Evolutionary conservation across 78 protist species (phyloP).

Genomic region (Anaeramoeba flamelloides): DNA sequence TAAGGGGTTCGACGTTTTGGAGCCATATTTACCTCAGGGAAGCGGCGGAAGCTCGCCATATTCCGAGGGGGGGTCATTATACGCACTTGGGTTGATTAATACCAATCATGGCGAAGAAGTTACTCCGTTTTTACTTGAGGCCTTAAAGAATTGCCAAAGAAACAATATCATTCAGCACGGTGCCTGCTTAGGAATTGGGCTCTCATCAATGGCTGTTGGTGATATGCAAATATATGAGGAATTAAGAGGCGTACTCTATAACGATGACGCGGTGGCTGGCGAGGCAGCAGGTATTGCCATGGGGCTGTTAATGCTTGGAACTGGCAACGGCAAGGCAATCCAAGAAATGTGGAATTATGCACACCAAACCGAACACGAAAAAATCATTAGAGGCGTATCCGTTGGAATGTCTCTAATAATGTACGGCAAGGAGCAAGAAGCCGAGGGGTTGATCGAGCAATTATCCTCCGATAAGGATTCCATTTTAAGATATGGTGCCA

Average conservation of each 20-base stretch:
- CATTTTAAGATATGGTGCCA: slow-evolving; percentile 66
- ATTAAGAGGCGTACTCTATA: slow-evolving; percentile 31
- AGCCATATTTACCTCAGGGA: slow-evolving; percentile 56
- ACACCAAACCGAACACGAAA: slow-evolving; percentile 92
- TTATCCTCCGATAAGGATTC: slow-evolving; percentile 56
- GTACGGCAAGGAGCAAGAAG: slow-evolving; percentile 66
- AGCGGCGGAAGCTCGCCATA: slow-evolving; percentile 9
- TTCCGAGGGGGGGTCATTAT: slow-evolving; percentile 85
- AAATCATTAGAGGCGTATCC: slow-evolving; percentile 74
- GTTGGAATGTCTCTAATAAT: slow-evolving; percentile 62
- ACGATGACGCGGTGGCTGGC: slow-evolving; percentile 77
- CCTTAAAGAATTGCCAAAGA: background rate
- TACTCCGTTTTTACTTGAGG: slow-evolving; percentile 28
- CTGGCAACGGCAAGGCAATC: slow-evolving; percentile 38
- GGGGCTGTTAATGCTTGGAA: slow-evolving; percentile 85
- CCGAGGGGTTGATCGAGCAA: slow-evolving; percentile 30
- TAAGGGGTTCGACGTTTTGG: slow-evolving; percentile 32
- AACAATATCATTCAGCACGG: slow-evolving; percentile 79
- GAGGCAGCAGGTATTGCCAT: slow-evolving; percentile 90
- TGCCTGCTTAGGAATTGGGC: slow-evolving; percentile 85
- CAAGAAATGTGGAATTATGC: slow-evolving; percentile 76
- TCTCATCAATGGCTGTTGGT: slow-evolving; percentile 68
- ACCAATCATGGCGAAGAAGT: slow-evolving; percentile 66
- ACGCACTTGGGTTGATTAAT: slow-evolving; percentile 91
- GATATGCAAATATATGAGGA: slow-evolving; percentile 7